These are phyloP conservation scores for Cicer bijugum DNA, from an alignment of 306 rosid genomes.

Conservation along the genomic window DNA sequence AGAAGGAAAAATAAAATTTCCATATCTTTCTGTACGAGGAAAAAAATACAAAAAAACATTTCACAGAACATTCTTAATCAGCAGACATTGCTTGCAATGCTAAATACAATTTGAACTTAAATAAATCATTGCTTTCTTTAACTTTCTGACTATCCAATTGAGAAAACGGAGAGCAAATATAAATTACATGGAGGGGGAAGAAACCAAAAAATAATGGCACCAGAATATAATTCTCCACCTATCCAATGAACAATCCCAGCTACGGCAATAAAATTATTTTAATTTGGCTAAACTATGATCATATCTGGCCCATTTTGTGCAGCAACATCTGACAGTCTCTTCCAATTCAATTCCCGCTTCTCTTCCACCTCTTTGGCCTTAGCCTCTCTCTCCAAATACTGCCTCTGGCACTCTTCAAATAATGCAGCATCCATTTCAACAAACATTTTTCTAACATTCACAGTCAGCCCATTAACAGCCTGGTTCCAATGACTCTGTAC, in stretches of 20 bases:
- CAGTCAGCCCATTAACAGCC: conserved; percentile 88
- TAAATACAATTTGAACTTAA: conserved; percentile 59
- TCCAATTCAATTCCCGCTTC: conserved; percentile 81
- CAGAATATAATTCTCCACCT: conserved; percentile 50
- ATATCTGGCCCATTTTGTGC: conserved; percentile 64
- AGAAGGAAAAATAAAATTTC: conserved; percentile 26
- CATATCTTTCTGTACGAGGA: conserved; percentile 35
- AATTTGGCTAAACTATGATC: conserved; percentile 55
- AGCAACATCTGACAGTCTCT: conserved; percentile 81
- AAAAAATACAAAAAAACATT: conserved; percentile 50
- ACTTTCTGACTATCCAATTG: conserved; percentile 52
- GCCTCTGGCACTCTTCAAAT: conserved; percentile 88
- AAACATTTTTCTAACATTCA: conserved; percentile 89
- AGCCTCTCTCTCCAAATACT: conserved; percentile 65
- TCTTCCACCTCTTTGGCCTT: conserved; percentile 72
- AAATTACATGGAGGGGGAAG: conserved; percentile 41
- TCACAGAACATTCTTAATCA: conserved; percentile 64
- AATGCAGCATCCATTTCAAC: conserved; percentile 88
- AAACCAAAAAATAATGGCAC: conserved; percentile 57
- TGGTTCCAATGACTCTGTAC: conserved; percentile 91
- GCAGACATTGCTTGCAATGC: conserved; percentile 57
- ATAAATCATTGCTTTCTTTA: conserved; percentile 63
- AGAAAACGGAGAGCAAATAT: conserved; percentile 46
- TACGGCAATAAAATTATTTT: conserved; percentile 20
- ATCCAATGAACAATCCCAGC: conserved; percentile 44